Evolutionary conservation across 306 rosid genomes (phyloP).

Genomic region (Adenanthera pavonina): DNA sequence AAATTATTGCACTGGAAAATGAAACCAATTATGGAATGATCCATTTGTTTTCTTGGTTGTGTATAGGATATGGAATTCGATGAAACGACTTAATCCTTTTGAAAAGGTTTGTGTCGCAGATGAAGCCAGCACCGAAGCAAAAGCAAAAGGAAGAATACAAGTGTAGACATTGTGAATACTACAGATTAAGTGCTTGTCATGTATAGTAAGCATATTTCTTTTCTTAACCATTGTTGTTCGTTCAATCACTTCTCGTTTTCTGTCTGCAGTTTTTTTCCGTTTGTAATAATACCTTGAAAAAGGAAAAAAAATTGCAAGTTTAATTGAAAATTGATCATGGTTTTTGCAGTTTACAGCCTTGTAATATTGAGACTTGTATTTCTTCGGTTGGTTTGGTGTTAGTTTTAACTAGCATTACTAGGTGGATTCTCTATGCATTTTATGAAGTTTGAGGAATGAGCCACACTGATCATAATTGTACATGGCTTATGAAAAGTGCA

Average conservation of each 20-base stretch:
- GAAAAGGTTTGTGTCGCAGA: slow-evolving; percentile 54
- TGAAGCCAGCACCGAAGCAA: slow-evolving; percentile 52
- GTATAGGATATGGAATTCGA: slow-evolving; percentile 85
- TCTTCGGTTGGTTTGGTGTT: neutral
- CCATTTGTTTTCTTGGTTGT: slow-evolving; percentile 31
- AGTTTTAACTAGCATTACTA: neutral
- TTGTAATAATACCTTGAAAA: slow-evolving; percentile 16
- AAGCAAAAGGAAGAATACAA: slow-evolving; percentile 40
- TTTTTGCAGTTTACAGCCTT: slow-evolving; percentile 22
- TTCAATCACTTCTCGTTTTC: slow-evolving; percentile 36
- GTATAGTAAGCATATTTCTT: slow-evolving; percentile 54
- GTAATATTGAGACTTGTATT: neutral
- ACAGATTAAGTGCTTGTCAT: slow-evolving; percentile 49
- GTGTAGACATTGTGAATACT: slow-evolving; percentile 58
- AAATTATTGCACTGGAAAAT: neutral
- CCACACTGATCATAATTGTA: neutral
- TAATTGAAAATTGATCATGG: slow-evolving; percentile 35
- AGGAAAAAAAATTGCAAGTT: slow-evolving; percentile 23
- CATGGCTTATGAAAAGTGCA: too few relatives aligned
- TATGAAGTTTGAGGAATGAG: neutral
- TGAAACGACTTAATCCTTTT: slow-evolving; percentile 70
- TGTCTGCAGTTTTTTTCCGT: neutral
- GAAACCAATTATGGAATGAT: slow-evolving; percentile 9
- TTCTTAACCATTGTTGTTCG: slow-evolving; percentile 52
- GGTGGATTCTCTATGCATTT: neutral